A percentile compares a stretch with the other conserved stretches of the same genome.
phyloP scores from a whole-genome alignment of 257 asterid species.

The Verbena officinalis region DNA sequence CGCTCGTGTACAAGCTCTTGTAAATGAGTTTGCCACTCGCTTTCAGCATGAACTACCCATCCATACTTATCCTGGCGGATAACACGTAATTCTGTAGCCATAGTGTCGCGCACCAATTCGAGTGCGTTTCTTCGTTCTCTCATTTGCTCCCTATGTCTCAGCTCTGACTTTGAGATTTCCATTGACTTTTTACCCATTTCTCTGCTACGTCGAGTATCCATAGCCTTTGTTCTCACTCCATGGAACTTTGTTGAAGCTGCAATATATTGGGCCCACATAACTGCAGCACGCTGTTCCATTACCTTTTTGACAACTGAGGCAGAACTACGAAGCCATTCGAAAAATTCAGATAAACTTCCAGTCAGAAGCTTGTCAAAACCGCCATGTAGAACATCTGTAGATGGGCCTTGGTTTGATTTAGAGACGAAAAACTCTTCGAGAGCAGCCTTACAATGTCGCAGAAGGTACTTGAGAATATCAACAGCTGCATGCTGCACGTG shows the following conservation, averaged over 20 bases:
- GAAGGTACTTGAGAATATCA: conserved; percentile 90
- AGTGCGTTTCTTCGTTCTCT: conserved; percentile 93
- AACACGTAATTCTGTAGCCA: conserved; percentile 96
- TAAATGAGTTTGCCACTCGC: conserved; percentile 97
- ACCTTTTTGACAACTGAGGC: conserved; percentile 66
- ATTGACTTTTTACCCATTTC: conserved; percentile 74
- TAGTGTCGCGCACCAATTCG: conserved; percentile 88
- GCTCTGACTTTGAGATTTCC: conserved; percentile 71
- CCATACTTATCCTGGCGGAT: conserved; percentile 98
- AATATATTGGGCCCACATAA: conserved; percentile 94
- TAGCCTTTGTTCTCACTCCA: conserved; percentile 86
- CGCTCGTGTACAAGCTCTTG: conserved; percentile 97
- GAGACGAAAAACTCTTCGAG: conserved; percentile 90
- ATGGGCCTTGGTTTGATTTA: conserved; percentile 81
- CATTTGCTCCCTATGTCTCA: conserved; percentile 92
- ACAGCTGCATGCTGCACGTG: conserved; percentile 75
- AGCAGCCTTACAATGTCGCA: conserved; percentile 87
- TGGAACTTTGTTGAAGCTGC: conserved; percentile 92
- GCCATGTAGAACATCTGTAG: conserved; percentile 80
- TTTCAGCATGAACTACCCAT: conserved; percentile 99
- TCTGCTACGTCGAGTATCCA: conserved; percentile 93
- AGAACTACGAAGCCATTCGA: conserved; percentile 79
- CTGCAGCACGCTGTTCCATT: conserved; percentile 85
- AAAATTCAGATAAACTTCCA: conserved; percentile 69
- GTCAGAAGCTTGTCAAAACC: conserved; percentile 94